Evolutionary conservation across 345 rosid genomes (phyloP).

Genomic region (Diplotaxis tenuifolia): DNA sequence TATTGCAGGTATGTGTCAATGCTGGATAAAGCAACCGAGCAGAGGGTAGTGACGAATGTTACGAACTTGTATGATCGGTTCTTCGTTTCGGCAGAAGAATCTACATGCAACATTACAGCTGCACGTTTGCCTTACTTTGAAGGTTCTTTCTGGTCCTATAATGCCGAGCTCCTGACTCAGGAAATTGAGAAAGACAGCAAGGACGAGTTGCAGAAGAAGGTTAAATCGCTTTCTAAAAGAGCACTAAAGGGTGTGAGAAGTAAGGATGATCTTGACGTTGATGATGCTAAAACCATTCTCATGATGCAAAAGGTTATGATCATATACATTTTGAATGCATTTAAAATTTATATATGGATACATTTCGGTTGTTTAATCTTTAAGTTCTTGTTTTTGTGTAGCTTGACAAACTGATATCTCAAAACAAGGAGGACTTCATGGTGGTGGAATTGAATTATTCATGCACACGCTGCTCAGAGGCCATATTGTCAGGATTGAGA

Average conservation of each 20-base stretch:
- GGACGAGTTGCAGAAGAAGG: conserved; percentile 24
- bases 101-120: conserved; percentile 41
- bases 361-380: conserved; percentile 5
- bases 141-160: conserved; percentile 52
- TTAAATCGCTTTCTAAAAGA: conserved; percentile 22
- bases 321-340: neutral
- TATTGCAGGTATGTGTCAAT: conserved; percentile 42
- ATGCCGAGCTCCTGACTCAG: conserved; percentile 40
- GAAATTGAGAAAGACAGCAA: conserved; percentile 33
- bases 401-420: conserved; percentile 49
- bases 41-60: conserved; percentile 33
- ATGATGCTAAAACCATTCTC: conserved; percentile 46
- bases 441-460: conserved; percentile 53
- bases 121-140: conserved; percentile 60
- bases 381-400: conserved; percentile 26
- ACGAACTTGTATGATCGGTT: conserved; percentile 51
- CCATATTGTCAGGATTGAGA: conserved; percentile 48
- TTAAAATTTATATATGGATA: neutral
- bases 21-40: conserved; percentile 44
- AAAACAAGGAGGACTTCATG: conserved; percentile 57
- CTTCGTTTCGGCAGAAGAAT: conserved; percentile 37
- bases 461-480: conserved; percentile 49
- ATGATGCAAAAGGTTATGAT: conserved; percentile 48
- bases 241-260: conserved; percentile 31
- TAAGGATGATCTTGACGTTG: conserved; percentile 19